Base-by-base conservation (phyloP, 371 early-diverging fungal genomes). In the Blakeslea trispora region DNA sequence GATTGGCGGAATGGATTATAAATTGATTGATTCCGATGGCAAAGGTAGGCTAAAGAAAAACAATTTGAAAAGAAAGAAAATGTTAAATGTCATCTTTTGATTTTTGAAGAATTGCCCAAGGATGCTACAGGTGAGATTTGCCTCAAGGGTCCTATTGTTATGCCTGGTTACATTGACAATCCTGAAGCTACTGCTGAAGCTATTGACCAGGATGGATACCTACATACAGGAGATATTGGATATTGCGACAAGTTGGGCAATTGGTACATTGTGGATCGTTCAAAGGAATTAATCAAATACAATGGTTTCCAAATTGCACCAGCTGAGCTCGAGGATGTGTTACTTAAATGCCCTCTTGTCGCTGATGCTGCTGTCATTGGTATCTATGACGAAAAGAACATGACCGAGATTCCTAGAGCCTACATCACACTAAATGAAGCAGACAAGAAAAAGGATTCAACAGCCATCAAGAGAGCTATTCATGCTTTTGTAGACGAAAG, bases 161-260 rank as follows among this genome's bases (percentile, higher is more conserved):
- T 86, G 85, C 59, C 65, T 24, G 90, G 88, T 0, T 89, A 90
- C 57, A 63, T 79, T 19, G 79, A 84, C 42, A 81, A 83, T 43
- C 53, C 57, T 7, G 69, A 82, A 54, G 90, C 87, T 0, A 92
- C 91, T 0, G 66, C 64, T 19, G 67, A 66, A 14, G 69, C 81
- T 0, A 81, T 92, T 51, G 85, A 83, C 53, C 34, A 35, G 0
- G 72, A 80, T 19, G 91, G 91, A 2, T 93, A 82, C 70, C 65
- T 91, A 44, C 88, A 84, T 50, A 91, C 91, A 0, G 94, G 93
- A 8, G 95, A 95, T 58, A 66, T 93, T 41, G 90, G 50, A n/a
- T 65, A 79, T 19, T 68, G 77, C 1, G 81, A 84, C 48, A 60
- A 68, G 18, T 42, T 77, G 4, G 85, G 84, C 8, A 62, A 75